These are phyloP conservation scores for Aspergillus tamarii DNA, from an alignment of 2,329 filamentous ascomycete genomes.

Conservation along the genomic window DNA sequence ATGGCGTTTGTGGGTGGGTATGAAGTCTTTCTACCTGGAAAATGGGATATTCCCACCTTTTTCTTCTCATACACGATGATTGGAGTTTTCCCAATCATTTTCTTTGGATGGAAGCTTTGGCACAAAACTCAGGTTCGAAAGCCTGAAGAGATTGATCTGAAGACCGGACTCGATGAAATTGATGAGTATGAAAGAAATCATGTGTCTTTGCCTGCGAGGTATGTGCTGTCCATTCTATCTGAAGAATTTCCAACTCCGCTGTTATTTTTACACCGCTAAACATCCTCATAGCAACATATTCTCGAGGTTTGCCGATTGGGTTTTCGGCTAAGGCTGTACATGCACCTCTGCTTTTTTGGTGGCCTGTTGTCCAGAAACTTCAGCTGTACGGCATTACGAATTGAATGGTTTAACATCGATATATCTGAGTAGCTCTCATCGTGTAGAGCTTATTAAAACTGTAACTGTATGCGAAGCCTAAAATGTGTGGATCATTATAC, in stretches of 20 bases:
- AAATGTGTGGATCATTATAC: background rate
- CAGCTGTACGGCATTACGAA: background rate
- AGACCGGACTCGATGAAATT: slow-evolving; percentile 65
- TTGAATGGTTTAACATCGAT: background rate
- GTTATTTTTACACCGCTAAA: slow-evolving; percentile 8
- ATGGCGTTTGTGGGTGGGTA: slow-evolving; percentile 80
- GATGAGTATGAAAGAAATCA: slow-evolving; percentile 69
- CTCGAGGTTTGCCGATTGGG: slow-evolving; percentile 24
- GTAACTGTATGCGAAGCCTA: background rate
- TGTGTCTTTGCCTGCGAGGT: slow-evolving; percentile 58
- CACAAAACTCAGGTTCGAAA: slow-evolving; percentile 64
- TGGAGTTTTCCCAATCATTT: slow-evolving; percentile 70
- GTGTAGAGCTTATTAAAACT: background rate
- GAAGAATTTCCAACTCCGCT: background rate
- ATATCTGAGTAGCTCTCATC: background rate
- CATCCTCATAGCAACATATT: slow-evolving; percentile 27
- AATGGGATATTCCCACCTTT: slow-evolving; percentile 72
- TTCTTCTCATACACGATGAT: slow-evolving; percentile 79
- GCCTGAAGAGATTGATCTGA: slow-evolving; percentile 65
- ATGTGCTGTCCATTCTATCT: slow-evolving; percentile 27
- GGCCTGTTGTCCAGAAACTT: background rate
- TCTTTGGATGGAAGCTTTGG: slow-evolving; percentile 70
- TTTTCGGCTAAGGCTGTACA: slow-evolving; percentile 18
- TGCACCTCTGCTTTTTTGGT: background rate
- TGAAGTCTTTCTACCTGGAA: slow-evolving; percentile 70